Evolutionary conservation across 2,329 filamentous ascomycete species (phyloP), one percentile per base, ranked within the genome.

Genomic region (Septoria linicola): DNA sequence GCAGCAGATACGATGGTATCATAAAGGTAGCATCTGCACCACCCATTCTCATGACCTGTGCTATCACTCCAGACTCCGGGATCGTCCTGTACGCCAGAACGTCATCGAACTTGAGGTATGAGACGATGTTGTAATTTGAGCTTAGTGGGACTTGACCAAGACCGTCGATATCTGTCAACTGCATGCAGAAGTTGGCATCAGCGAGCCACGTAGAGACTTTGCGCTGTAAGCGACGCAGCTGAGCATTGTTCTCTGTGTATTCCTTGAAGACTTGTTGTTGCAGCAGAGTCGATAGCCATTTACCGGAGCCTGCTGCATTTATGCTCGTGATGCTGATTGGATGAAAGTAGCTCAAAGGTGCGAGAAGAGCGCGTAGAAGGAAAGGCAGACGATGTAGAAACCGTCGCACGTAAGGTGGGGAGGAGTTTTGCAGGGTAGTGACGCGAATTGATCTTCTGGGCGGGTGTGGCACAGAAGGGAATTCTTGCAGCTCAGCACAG

Each of bases 151-250:
- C 76, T 31, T 74, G 71, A 0, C 72, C 75, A 3, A 72, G 63
- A 17, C 72, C 74, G 3, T 67, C 66, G 20, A 80, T 71, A 13
- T 72, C 67, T n/a, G 64, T 68, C 0, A 80, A 60, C 41, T 78
- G 68, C 3, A 79, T 62, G n/a, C 72, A 73, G 57, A 80, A 79
- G 51, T 79, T 80, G 11, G 77, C 77, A 40, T 78, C 73, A 1
- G 73, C 66, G 11, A 79, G 72, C 76, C 77, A 80, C 4, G 68
- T 61, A 1, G 73, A 73, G 42, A 80, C 72, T 13, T 73, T 69
- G 3, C 66, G 63, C 60, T 77, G 72, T 0, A 80, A 68, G 20
- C 69, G 66, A 42, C 72, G 66, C 39, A 80, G 69, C 45, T 77
- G 73, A 2, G 66, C 63, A 47, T 74, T 72, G 35, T 70, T 64